Conservation (phyloP, 805 yeast genomes). For the Huiozyma naganishii region DNA sequence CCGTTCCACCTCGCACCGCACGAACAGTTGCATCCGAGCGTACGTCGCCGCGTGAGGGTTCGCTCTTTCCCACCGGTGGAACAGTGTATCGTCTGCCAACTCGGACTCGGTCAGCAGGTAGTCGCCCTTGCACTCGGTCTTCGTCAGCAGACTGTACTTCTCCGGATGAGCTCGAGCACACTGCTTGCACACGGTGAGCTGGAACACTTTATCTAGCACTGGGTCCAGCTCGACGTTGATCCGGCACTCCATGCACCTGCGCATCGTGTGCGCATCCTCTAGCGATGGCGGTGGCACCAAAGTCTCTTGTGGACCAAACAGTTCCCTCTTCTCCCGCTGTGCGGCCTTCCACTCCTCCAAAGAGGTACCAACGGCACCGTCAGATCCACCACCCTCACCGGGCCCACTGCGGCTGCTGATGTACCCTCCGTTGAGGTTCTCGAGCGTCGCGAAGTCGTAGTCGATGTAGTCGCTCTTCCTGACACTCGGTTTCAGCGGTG, state of each 20-base stretch:
- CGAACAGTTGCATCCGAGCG: conserved; percentile 84
- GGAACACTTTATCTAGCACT: conserved; percentile 56
- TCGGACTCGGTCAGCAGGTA: conserved; percentile 92
- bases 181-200: conserved; percentile 63
- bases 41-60: conserved; percentile 88
- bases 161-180: conserved; percentile 72
- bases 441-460: conserved; percentile 84
- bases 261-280: conserved; percentile 38
- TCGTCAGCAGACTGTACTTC: conserved; percentile 81
- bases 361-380: conserved; percentile 26
- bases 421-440: conserved; percentile 81
- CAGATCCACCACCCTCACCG: conserved; percentile 9
- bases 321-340: conserved; percentile 42
- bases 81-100: conserved; percentile 52
- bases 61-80: conserved; percentile 76
- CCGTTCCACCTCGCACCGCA: conserved; percentile 87
- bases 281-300: conserved; percentile 64
- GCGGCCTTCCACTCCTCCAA: conserved; percentile 49
- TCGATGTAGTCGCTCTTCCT: conserved; percentile 62
- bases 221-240: conserved; percentile 68
- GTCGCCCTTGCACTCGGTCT: conserved; percentile 91
- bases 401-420: conserved; percentile 27
- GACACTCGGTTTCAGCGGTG: conserved; percentile 32
- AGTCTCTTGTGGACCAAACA: conserved; percentile 25
- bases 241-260: conserved; percentile 68